These are phyloP conservation scores for Chloranthus sessilifolius DNA, from an alignment of 164 flowering plant species.

Conservation along the genomic window DNA sequence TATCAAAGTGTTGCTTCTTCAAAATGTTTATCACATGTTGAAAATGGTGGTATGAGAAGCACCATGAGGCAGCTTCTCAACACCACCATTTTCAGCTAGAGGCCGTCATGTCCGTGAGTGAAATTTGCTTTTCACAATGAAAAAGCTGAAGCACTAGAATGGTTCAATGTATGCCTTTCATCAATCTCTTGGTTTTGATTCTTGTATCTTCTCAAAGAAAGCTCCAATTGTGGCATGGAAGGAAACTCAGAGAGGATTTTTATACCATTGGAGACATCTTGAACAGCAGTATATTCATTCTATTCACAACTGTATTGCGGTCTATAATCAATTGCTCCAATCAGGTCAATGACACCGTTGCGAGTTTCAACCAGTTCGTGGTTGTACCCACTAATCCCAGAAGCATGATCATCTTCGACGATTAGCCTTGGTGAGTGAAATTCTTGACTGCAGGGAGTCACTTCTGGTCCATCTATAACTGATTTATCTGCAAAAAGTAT, in stretches of 20 bases:
- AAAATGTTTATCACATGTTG: too few species aligned
- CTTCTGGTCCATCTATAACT: conserved; percentile 7
- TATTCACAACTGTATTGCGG: conserved; percentile 7
- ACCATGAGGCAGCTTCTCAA: too few species aligned
- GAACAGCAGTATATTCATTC: neutral
- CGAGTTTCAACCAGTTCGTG: conserved; percentile 22
- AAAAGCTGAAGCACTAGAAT: conserved; percentile 80
- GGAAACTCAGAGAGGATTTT: conserved; percentile 20
- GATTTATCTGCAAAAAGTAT: neutral
- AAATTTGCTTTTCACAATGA: too few species aligned
- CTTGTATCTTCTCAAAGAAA: conserved; percentile 58
- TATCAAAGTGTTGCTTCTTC: too few species aligned
- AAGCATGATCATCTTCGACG: conserved; percentile 8
- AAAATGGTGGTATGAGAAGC: too few species aligned
- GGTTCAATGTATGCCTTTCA: conserved; percentile 46
- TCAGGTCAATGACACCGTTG: conserved; percentile 69
- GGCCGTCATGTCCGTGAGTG: too few species aligned
- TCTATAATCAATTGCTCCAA: conserved; percentile 52
- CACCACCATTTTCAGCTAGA: too few species aligned
- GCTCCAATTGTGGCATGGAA: conserved; percentile 46
- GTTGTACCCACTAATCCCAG: conserved; percentile 15
- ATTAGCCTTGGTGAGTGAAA: too few species aligned
- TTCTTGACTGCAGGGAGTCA: conserved; percentile 11
- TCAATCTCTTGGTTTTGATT: conserved; percentile 30
- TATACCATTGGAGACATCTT: neutral